phyloP scores from a whole-genome alignment of 257 asterid species.

The Lavandula angustifolia region DNA sequence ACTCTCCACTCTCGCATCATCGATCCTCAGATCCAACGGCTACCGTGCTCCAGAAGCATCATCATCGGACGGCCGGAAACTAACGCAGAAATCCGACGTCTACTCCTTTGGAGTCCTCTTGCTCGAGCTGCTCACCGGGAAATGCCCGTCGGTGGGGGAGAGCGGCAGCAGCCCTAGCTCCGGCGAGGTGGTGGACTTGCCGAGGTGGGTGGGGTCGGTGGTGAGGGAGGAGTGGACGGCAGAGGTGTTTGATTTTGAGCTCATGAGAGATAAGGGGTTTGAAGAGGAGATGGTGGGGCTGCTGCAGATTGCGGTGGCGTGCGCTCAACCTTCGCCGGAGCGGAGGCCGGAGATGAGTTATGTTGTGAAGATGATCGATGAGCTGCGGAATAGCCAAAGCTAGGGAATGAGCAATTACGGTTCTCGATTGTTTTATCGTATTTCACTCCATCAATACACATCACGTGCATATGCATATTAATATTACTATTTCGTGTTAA shows the following conservation, averaged over 20 bases:
- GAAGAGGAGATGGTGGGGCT: constrained; percentile 96
- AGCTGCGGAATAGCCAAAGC: no score
- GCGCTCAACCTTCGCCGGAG: constrained; percentile 67
- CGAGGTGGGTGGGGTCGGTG: constrained; percentile 94
- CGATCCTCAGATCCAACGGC: constrained; percentile 57
- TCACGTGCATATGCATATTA: no score
- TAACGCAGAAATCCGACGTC: constrained; percentile 69
- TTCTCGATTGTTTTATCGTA: no score
- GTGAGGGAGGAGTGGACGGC: constrained; percentile 99
- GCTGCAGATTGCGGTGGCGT: constrained; percentile 80
- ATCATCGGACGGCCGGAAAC: constrained; percentile 49
- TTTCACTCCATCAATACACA: no score
- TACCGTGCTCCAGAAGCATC: constrained; percentile 76
- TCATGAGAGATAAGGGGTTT: constrained; percentile 83
- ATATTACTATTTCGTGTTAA: no score
- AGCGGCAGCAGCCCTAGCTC: constrained; percentile 39
- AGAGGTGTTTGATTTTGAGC: constrained; percentile 93
- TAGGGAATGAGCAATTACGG: no score
- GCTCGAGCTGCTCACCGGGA: constrained; percentile 86
- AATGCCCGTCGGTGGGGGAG: constrained; percentile 58
- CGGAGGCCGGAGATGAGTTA: constrained; percentile 68
- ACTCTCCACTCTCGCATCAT: constrained; percentile 60
- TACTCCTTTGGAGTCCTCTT: constrained; percentile 86
- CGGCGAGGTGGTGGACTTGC: constrained; percentile 64
- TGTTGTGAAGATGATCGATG: constrained; percentile 76